A percentile compares a stretch with the other conserved stretches of the same genome.
phyloP scores from a whole-genome alignment of 1,284 basidiomycete species.

The Phenoliferia sp. region DNA sequence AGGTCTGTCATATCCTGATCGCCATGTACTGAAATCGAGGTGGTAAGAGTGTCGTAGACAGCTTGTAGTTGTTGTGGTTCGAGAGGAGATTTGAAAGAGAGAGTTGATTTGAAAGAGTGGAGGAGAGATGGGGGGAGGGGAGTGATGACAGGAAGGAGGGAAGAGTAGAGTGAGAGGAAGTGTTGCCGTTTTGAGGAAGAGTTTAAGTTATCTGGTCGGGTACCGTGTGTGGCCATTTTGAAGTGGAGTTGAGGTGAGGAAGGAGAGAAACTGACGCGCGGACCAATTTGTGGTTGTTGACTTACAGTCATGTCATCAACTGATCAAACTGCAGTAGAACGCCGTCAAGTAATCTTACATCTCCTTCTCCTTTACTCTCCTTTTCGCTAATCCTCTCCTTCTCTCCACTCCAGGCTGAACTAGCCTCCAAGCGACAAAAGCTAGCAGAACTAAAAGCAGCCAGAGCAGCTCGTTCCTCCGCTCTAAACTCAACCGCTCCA shows the following conservation, averaged over 20 bases:
- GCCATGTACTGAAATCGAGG: slow-evolving; percentile 72
- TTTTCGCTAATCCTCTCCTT: too few relatives aligned
- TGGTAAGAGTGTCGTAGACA: slow-evolving; percentile 63
- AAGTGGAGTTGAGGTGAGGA: not conserved
- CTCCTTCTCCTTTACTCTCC: not conserved
- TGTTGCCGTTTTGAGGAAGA: slow-evolving; percentile 19
- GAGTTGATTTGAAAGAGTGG: slow-evolving; percentile 58
- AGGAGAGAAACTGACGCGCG: not conserved
- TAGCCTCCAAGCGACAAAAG: slow-evolving; percentile 85
- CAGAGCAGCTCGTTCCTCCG: slow-evolving; percentile 50
- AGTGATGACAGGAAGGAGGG: slow-evolving; percentile 21
- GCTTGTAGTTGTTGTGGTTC: slow-evolving; percentile 59
- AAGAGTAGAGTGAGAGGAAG: slow-evolving; percentile 17
- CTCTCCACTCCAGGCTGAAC: slow-evolving; percentile 55
- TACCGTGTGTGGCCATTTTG: not conserved
- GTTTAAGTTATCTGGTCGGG: slow-evolving; percentile 22
- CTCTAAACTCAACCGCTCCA: not conserved
- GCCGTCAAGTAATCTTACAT: not conserved
- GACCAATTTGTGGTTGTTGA: not conserved
- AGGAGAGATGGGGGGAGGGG: slow-evolving; percentile 44
- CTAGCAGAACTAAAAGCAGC: slow-evolving; percentile 75
- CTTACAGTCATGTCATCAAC: not conserved
- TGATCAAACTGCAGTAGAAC: not conserved
- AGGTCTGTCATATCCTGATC: slow-evolving; percentile 60
- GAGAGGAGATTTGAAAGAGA: slow-evolving; percentile 49